Evolutionary conservation across 352 stramenopile genomes (phyloP).

Genomic region (Globisporangium recalcitrans): DNA sequence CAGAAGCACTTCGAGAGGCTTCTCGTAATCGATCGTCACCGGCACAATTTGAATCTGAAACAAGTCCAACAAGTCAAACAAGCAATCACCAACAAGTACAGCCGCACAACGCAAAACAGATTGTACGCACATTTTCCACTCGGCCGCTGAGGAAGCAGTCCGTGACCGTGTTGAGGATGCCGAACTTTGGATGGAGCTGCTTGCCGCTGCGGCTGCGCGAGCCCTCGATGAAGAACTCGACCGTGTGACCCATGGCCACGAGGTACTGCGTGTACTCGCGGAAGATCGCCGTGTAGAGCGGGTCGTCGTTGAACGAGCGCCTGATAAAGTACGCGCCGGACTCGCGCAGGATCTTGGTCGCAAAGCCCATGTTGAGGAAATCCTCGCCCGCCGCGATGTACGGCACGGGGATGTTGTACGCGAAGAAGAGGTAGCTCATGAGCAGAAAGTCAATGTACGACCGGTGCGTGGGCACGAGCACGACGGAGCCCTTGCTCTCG

Average conservation of each 20-base stretch:
- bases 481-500: slow-evolving; percentile 45
- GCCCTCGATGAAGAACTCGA: slow-evolving; percentile 87
- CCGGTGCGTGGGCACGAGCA: slow-evolving; percentile 82
- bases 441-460: slow-evolving; percentile 85
- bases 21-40: slow-evolving; percentile 86
- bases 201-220: slow-evolving; percentile 80
- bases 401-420: slow-evolving; percentile 82
- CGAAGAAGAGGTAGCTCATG: slow-evolving; percentile 86
- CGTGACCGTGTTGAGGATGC: slow-evolving; percentile 64
- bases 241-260: slow-evolving; percentile 62
- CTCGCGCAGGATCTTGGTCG: slow-evolving; percentile 61
- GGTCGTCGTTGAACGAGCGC: slow-evolving; percentile 65
- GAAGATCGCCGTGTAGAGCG: slow-evolving; percentile 74
- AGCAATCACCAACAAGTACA: slow-evolving; percentile 2
- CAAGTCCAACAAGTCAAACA: background rate
- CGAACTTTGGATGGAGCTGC: slow-evolving; percentile 78
- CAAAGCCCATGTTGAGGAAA: slow-evolving; percentile 67
- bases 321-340: slow-evolving; percentile 81
- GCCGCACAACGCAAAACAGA: background rate
- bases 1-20: slow-evolving; percentile 72
- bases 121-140: slow-evolving; percentile 62
- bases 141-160: slow-evolving; percentile 64
- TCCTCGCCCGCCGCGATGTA: slow-evolving; percentile 79
- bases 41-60: slow-evolving; percentile 70
- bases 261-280: slow-evolving; percentile 80